Base-by-base conservation (phyloP, 2,329 filamentous ascomycete species). In the Zymoseptoria ardabiliae region DNA sequence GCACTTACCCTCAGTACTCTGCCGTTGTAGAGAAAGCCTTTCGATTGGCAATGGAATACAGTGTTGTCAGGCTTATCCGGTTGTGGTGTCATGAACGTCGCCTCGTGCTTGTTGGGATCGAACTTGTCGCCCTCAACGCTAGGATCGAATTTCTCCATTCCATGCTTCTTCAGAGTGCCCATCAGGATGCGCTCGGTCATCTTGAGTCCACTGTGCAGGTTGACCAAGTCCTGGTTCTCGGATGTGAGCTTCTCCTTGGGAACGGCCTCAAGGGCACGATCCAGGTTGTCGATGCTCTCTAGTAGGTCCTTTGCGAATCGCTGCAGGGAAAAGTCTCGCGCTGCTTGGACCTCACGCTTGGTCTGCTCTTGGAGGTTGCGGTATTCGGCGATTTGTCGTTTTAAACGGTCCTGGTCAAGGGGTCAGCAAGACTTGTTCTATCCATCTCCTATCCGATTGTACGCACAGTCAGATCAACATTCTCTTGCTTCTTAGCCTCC, bases 341-440 rank as follows among this genome's bases (percentile, higher is more conserved):
- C 90, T 20, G 84, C 78, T 76, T 94, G 90, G 74, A 95, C 87
- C 68, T 99, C 94, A 72, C 94, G 91, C 75, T 87, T 84, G 50
- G 91, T 96, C 72, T 94, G 90, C 72, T 97, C 91, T 80, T 97
- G 93, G 55, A 99, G 89, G 79, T 97, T 99, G 74, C 91, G 91
- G 84, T 95, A 97, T 71, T 99, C 94, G 77, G 94, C 94, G 65
- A 97, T 86, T 58, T 89, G 89, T 74, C 94, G 93, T 64, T 97
- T 84, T 77, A 91, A 95, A 80, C 91, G 94, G 78, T 97, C 94
- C 94, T 97, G 67, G 49, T 7, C 25, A 52, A 48, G 30, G 13
- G 19, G n/a, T 51, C 54, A 56, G 50, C 22, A 59, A 28, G 50
- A 54, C 21, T 53, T 17, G 19, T 19, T 41, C 20, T 21, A 7